Conservation (phyloP, 176 grass and related monocot genomes). For the Canna indica region DNA sequence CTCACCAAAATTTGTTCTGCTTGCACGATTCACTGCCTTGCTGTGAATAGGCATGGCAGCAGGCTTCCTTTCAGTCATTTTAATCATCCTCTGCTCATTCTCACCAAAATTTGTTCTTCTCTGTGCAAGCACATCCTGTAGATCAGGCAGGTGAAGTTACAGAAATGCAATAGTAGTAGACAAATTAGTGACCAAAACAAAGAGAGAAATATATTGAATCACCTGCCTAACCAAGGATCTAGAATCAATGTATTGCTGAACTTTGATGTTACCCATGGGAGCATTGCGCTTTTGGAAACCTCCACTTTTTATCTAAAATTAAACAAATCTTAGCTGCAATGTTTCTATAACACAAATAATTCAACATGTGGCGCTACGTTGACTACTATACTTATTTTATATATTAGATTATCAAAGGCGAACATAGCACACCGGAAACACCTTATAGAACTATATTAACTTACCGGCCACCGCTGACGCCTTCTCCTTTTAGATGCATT, state of each 20-base stretch:
- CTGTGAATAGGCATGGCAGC: constrained; percentile 41
- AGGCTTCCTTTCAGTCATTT: constrained; percentile 56
- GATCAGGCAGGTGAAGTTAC: background rate
- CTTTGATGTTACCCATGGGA: constrained; percentile 40
- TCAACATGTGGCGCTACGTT: background rate
- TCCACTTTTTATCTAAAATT: constrained; percentile 52
- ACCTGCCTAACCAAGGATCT: constrained; percentile 78
- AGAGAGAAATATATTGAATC: background rate
- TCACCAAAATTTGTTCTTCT: constrained; percentile 63
- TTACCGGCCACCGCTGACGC: constrained; percentile 44
- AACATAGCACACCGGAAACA: background rate
- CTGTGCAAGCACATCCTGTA: constrained; percentile 67
- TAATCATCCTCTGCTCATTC: constrained; percentile 53
- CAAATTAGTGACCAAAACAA: constrained; percentile 2
- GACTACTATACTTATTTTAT: no score
- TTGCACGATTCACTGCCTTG: no score
- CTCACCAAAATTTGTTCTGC: constrained; percentile 58
- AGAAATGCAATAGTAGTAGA: constrained; percentile 8
- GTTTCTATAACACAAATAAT: background rate
- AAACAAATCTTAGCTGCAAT: constrained; percentile 1
- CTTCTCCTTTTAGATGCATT: constrained; percentile 50
- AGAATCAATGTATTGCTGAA: constrained; percentile 50
- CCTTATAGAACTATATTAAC: constrained; percentile 11
- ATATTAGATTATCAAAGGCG: background rate
- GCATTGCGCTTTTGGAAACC: constrained; percentile 44